Conservation (phyloP, 2,329 filamentous ascomycete species). For the Parastagonospora nodorum region DNA sequence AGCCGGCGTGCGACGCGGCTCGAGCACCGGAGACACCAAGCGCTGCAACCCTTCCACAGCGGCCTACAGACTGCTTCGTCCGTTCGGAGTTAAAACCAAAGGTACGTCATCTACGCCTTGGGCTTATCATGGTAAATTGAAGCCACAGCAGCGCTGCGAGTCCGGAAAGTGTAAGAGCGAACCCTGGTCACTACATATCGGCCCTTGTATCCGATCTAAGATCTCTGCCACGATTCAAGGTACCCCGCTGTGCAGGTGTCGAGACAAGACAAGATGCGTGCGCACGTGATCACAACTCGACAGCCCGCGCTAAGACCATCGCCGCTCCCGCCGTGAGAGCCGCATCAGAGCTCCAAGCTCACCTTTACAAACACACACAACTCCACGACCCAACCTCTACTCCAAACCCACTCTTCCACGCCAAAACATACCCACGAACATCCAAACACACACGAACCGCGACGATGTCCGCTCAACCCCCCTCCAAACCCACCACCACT, state of each 20-base stretch:
- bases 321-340: conserved; percentile 18
- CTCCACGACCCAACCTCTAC: not conserved
- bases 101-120: conserved; percentile 20
- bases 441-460: not conserved
- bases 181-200: not conserved
- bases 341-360: conserved; percentile 20
- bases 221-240: not conserved
- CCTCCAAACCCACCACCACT: conserved; percentile 49
- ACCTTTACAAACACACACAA: conserved; percentile 4
- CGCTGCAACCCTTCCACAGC: not conserved
- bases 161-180: not conserved
- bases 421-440: not conserved
- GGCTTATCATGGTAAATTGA: not conserved
- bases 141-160: not conserved
- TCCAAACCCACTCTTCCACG: not conserved
- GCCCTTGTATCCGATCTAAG: not conserved
- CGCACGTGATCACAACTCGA: conserved; percentile 19
- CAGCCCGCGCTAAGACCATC: conserved; percentile 15
- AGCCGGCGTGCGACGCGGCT: not conserved
- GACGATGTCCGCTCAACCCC: conserved; percentile 53
- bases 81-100: conserved; percentile 18
- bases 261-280: not conserved
- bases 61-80: conserved; percentile 19
- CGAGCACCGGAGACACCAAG: not conserved
- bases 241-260: conserved; percentile 6